Evolutionary conservation across 169 alveolate species (phyloP), one percentile per base, ranked within the genome.

Genomic region (Plasmodium knowlesi): DNA sequence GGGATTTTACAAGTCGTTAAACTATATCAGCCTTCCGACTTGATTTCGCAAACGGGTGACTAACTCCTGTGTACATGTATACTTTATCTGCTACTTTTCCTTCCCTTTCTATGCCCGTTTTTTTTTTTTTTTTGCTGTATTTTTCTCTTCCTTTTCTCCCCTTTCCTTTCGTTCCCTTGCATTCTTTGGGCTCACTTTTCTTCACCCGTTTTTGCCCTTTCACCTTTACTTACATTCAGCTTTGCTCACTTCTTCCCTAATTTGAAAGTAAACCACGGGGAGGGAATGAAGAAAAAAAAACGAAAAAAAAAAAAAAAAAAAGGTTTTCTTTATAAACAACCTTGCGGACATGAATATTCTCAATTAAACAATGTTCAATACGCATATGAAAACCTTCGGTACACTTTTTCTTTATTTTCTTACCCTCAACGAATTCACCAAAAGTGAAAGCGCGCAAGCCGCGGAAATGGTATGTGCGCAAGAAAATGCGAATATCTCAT

Each of bases 281-380:
- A n/a, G 37, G 76, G 0, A 0, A 67, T 5, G 12, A 28, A 16
- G 34, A 43, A 82, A 3, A 32, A 54, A 30, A 53, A 30, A 2
- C n/a, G 54, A 53, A 30, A 10, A 46, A 82, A 46, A 82, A 82
- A 82, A 57, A 82, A 53, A 82, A 82, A 57, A 82, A 61, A 22
- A 3, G n/a, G 2, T 76, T 79, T 79, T 41, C 57, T 32, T 79
- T 50, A 32, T 37, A 79, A 79, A 79, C 37, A 22, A 28, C 54
- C 54, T 43, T 37, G 14, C 25, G 61, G 39, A 79, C 73, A 41
- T 79, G 30, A 71, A 41, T 79, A 79, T 79, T 79, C 54, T 79
- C 46, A 22, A 28, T 78, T 37, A 22, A 50, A 10, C 53, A 37
- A 37, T 9, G 32, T 4, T 39, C 70, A 10, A 16, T 34, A 37